Evolutionary conservation across 1,284 basidiomycete species (phyloP), one percentile per base, ranked within the genome.

Genomic region (Moesziomyces globuligerus): DNA sequence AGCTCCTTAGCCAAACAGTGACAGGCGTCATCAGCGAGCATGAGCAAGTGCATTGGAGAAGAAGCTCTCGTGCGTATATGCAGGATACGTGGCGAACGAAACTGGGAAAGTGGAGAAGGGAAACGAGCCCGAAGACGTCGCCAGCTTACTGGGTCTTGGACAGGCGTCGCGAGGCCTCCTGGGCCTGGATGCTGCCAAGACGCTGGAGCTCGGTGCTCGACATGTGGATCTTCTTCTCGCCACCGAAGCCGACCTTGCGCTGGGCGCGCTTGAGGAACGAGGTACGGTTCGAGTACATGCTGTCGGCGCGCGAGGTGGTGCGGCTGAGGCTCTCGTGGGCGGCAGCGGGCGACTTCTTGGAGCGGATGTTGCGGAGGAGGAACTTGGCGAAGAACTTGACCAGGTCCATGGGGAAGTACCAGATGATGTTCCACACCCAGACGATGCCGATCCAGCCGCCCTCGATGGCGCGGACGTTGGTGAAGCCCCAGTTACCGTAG

Each of bases 331-430:
- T 94, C 32, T 84, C 83, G 28, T 83, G 85, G 57, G 85, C 83
- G 64, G 84, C 84, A 40, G 83, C 84, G 53, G 86, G 84, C 38
- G 76, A 67, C 78, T 81, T 85, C 80, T 59, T 78, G 83, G 44
- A 40, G 20, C 69, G 69, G 51, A 72, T 51, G 47, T 77, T 87
- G 86, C 83, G 89, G 61, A 73, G 71, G 58, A 75, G 74, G 71
- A 76, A 86, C 85, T 90, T 90, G 87, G 97, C 94, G 83, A 93
- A 85, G 42, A 96, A 96, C 88, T 97, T 97, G 88, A 97, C 90
- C 83, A 89, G 88, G 85, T 98, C 94, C 59, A 97, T 89, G 66
- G 94, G 93, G 75, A 91, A 83, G 88, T 94, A 96, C 93, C 93
- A 95, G 61, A 94, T 82, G 74, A 96, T 91, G 86, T 95, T 91